phyloP scores from a whole-genome alignment of 257 asterid genomes.

The Rhazya stricta region DNA sequence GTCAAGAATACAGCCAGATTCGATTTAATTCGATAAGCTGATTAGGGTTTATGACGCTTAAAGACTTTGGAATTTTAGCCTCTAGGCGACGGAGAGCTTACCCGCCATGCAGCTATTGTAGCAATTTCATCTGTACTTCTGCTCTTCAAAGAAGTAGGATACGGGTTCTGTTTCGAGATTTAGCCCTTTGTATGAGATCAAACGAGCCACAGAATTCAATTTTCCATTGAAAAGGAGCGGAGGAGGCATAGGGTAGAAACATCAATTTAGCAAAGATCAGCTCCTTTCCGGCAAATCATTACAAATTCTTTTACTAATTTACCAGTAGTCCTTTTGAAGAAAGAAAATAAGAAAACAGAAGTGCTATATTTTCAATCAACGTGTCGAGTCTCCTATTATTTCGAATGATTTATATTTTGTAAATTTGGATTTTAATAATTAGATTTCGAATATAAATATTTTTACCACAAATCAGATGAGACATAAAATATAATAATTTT shows the following conservation, averaged over 20 bases:
- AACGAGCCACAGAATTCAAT: neutral
- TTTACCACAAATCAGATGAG: no score
- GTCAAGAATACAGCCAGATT: neutral
- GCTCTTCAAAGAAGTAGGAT: neutral
- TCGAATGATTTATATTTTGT: no score
- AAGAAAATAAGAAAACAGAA: no score
- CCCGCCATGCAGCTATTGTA: neutral
- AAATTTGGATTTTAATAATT: no score
- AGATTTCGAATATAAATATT: no score
- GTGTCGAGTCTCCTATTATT: no score
- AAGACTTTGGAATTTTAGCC: neutral
- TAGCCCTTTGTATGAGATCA: neutral
- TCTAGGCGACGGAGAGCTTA: neutral
- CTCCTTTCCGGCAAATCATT: no score
- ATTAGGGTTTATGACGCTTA: constrained; percentile 3
- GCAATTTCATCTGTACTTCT: neutral
- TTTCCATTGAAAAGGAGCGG: neutral
- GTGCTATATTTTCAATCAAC: no score
- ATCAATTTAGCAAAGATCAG: no score
- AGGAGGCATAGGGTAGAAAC: neutral
- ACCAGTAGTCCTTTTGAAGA: no score
- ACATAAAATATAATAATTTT: no score
- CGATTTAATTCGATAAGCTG: neutral
- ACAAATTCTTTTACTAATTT: no score
- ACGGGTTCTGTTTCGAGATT: neutral